Evolutionary conservation across 441 rosid genomes (phyloP).

Genomic region (Bocquillonia castaneifolia): DNA sequence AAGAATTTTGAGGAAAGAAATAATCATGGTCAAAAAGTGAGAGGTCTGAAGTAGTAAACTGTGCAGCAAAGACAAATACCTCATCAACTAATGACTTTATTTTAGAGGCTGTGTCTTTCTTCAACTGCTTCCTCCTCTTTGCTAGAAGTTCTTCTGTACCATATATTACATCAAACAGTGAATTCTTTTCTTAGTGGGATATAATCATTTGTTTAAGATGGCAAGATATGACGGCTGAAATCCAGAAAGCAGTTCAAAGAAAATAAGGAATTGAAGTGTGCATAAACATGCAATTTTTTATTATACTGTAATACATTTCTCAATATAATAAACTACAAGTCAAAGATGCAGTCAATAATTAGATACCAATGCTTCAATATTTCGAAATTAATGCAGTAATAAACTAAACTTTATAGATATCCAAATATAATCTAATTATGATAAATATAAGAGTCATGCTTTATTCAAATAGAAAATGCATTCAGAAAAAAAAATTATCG

Average conservation of each 20-base stretch:
- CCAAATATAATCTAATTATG: neutral
- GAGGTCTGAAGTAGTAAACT: neutral
- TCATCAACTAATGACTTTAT: conserved; percentile 89
- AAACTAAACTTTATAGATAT: neutral
- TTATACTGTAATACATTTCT: neutral
- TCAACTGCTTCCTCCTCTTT: conserved; percentile 91
- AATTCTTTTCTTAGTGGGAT: conserved; percentile 13
- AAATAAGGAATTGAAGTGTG: neutral
- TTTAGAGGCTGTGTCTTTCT: conserved; percentile 90
- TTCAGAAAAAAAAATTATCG: conserved; percentile 7
- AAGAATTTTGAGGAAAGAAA: neutral
- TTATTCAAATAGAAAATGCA: neutral
- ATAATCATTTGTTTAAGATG: neutral
- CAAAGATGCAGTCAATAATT: neutral
- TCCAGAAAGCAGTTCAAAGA: neutral
- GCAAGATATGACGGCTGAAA: neutral
- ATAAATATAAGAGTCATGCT: neutral
- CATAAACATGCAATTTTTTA: neutral
- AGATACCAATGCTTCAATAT: neutral
- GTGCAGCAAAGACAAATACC: conserved; percentile 41
- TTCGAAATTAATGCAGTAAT: neutral
- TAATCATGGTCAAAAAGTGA: neutral
- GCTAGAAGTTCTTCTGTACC: conserved; percentile 84
- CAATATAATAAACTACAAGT: neutral
- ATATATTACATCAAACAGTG: conserved; percentile 22